A percentile compares a stretch with the other conserved stretches of the same genome.
Evolutionary conservation across 1,139 yeast genomes (phyloP).

Genomic region (Lodderomyces margitis): DNA sequence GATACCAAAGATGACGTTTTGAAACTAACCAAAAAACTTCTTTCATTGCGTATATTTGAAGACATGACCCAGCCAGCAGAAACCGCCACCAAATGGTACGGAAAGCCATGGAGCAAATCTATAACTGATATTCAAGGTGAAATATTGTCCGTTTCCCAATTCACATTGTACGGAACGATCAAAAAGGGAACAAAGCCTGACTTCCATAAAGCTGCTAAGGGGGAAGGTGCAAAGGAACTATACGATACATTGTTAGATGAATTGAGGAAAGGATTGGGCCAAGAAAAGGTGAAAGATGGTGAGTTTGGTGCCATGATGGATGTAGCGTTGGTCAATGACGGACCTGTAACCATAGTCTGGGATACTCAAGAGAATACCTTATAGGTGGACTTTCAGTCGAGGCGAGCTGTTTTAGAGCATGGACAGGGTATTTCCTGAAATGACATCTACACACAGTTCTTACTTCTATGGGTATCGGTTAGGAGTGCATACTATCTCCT

Average conservation of each 20-base stretch:
- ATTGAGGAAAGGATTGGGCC: conserved; percentile 56
- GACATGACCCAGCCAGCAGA: conserved; percentile 37
- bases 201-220: conserved; percentile 86
- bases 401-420: too few species aligned
- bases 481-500: too few species aligned
- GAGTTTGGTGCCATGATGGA: conserved; percentile 98
- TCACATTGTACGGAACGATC: conserved; percentile 79
- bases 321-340: conserved; percentile 79
- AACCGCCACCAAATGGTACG: conserved; percentile 49
- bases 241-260: conserved; percentile 60
- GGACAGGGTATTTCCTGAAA: too few species aligned
- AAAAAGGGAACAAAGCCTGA: conserved; percentile 93
- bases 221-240: conserved; percentile 62
- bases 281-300: conserved; percentile 74
- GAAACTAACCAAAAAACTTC: conserved; percentile 64
- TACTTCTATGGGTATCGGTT: too few species aligned
- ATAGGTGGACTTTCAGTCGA: too few species aligned
- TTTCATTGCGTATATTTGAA: conserved; percentile 70
- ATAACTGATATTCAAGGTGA: conserved; percentile 31
- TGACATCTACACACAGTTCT: too few species aligned
- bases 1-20: conserved; percentile 75
- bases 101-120: conserved; percentile 54
- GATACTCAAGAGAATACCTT: conserved; percentile 49
- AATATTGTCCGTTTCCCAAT: conserved; percentile 69
- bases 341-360: conserved; percentile 74